phyloP scores from a whole-genome alignment of 495 filamentous ascomycete genomes.

The Hyaloscypha finlandica region DNA sequence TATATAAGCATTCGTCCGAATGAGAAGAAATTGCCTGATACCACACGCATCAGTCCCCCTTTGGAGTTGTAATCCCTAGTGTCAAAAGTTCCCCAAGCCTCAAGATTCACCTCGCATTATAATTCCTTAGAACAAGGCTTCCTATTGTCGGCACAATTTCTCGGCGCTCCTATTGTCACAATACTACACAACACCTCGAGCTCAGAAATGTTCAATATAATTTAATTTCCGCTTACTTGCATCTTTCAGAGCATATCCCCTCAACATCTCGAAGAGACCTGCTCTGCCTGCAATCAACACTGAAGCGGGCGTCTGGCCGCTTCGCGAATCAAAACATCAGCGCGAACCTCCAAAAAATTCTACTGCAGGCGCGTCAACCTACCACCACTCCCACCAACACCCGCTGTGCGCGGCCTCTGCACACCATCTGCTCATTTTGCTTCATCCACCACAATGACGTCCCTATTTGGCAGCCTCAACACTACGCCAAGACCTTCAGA shows the following conservation, averaged over 20 bases:
- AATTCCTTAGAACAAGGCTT: too few relatives aligned
- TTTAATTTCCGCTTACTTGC: not conserved
- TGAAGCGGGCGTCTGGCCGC: not conserved
- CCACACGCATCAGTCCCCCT: too few relatives aligned
- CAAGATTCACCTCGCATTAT: too few relatives aligned
- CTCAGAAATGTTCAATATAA: too few relatives aligned
- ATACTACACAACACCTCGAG: too few relatives aligned
- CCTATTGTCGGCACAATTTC: too few relatives aligned
- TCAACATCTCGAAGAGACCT: not conserved
- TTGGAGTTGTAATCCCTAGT: too few relatives aligned
- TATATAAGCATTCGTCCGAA: not conserved
- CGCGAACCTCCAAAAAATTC: not conserved
- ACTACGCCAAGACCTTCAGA: not conserved
- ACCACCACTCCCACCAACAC: not conserved
- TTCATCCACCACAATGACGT: not conserved
- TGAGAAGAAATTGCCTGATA: too few relatives aligned
- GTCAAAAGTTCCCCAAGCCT: too few relatives aligned
- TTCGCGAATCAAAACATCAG: not conserved
- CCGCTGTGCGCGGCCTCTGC: not conserved
- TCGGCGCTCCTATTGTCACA: too few relatives aligned
- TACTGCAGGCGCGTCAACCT: not conserved
- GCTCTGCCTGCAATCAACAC: not conserved
- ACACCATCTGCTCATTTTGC: not conserved
- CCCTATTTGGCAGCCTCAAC: constrained; percentile 7
- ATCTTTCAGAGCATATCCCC: not conserved